Conservation (phyloP, 2,329 filamentous ascomycete species). For the Penicillium psychrosexuale region DNA sequence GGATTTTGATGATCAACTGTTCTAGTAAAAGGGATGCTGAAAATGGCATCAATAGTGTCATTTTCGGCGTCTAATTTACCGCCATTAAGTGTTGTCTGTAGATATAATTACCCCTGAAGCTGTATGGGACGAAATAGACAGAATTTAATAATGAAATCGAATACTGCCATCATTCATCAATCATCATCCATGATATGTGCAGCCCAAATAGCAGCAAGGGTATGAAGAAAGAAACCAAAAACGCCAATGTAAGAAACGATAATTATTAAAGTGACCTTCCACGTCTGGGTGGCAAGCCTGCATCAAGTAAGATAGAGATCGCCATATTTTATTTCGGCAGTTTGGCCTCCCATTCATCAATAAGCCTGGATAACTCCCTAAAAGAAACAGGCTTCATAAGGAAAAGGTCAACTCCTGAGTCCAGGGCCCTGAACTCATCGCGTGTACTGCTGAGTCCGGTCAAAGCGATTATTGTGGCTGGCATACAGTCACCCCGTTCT, state of each 20-base stretch:
- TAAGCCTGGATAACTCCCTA: slow-evolving; percentile 38
- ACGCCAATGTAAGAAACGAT: neutral
- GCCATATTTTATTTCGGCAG: neutral
- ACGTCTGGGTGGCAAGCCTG: neutral
- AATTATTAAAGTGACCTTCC: neutral
- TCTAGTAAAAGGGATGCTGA: neutral
- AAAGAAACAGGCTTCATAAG: slow-evolving; percentile 47
- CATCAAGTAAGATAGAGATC: neutral
- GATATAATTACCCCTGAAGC: neutral
- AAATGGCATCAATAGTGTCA: neutral
- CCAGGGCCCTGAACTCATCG: slow-evolving; percentile 41
- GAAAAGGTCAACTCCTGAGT: slow-evolving; percentile 44
- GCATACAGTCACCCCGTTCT: slow-evolving; percentile 18
- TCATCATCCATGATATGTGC: neutral
- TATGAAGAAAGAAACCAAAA: neutral
- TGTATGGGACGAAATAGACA: neutral
- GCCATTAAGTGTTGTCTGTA: neutral
- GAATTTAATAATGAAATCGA: neutral
- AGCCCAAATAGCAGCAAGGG: neutral
- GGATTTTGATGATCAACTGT: neutral
- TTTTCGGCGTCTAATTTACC: neutral
- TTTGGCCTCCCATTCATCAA: slow-evolving; percentile 29
- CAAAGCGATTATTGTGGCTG: slow-evolving; percentile 42
- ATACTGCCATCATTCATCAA: neutral
- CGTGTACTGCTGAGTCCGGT: slow-evolving; percentile 42